Evolutionary conservation across 352 stramenopile species (phyloP), one percentile per base, ranked within the genome.

Genomic region (Aphanomyces cochlioides): DNA sequence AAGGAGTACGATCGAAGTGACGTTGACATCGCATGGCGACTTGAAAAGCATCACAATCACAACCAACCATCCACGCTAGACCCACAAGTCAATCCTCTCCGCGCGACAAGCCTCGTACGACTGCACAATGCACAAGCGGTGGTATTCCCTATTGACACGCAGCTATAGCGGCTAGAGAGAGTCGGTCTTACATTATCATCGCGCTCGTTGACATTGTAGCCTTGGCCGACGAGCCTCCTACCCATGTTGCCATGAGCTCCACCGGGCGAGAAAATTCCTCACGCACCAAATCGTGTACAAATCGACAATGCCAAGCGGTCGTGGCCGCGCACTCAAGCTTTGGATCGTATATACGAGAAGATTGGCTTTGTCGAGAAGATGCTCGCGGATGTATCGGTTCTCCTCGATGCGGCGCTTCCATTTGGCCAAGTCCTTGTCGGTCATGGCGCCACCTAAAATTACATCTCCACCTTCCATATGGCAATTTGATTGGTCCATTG

Each of bases 321-420:
- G 7, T 21, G 10, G 37, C 40, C 53, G 36, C 8, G 53, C 43
- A n/a, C 47, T 63, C 45, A 70, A 39, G 12, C 43, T 59, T 15
- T 70, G 64, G 47, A 70, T 70, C 17, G 64, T 45, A 34, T 70
- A 70, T 4, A 41, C n/a, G 8, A 70, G 64, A 5, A 70, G 47
- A 41, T 70, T 70, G 48, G 64, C 45, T 13, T 70, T n/a, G 17
- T 47, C 48, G 5, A 70, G 64, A 19, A 70, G 21, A 10, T 56
- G 36, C 40, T 47, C 47, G 47, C 64, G 45, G 36, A 70, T 70
- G 50, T 70, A 64, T 36, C 37, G 56, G 34, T 70, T 63, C 40
- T 70, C 64, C 5, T 36, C 64, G 21, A 70, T 17, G 13, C 64
- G 64, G 12, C 64, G 64, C 48, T 70, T 70, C 64, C 64, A 70